Conservation (phyloP, 441 rosid genomes). For the Jatropha multifida region DNA sequence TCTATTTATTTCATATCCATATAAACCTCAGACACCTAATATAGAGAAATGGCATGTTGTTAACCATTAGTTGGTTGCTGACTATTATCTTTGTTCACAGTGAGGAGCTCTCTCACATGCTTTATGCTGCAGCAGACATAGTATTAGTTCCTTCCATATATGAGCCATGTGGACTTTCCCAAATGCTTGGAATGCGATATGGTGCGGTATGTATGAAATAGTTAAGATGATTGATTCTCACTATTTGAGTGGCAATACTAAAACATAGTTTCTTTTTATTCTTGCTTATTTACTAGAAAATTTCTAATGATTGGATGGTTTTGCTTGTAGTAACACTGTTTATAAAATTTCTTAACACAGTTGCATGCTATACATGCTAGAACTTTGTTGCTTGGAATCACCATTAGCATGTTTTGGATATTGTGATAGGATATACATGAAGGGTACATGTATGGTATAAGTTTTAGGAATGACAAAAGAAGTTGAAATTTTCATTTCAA, state of each 20-base stretch:
- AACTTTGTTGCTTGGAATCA: neutral
- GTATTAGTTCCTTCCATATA: constrained; percentile 61
- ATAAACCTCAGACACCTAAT: neutral
- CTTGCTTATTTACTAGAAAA: constrained; percentile 4
- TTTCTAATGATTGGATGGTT: neutral
- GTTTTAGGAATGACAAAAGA: neutral
- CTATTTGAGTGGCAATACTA: neutral
- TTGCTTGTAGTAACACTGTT: neutral
- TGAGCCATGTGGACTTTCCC: constrained; percentile 68
- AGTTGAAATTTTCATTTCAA: constrained; percentile 4
- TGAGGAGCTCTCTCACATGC: constrained; percentile 65
- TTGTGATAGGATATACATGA: neutral
- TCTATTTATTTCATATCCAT: neutral
- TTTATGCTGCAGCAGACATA: constrained; percentile 63
- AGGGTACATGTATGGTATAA: neutral
- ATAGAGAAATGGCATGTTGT: constrained; percentile 1
- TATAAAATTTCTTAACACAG: too few species aligned
- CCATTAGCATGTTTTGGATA: neutral
- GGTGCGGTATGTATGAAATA: constrained; percentile 44
- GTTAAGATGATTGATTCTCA: neutral
- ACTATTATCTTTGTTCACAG: constrained; percentile 28
- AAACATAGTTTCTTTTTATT: neutral
- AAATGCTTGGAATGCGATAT: constrained; percentile 63
- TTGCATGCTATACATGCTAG: neutral
- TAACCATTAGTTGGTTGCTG: constrained; percentile 16